Base-by-base conservation (phyloP, 768 basidiomycete genomes). In the Sistotremastrum suecicum region DNA sequence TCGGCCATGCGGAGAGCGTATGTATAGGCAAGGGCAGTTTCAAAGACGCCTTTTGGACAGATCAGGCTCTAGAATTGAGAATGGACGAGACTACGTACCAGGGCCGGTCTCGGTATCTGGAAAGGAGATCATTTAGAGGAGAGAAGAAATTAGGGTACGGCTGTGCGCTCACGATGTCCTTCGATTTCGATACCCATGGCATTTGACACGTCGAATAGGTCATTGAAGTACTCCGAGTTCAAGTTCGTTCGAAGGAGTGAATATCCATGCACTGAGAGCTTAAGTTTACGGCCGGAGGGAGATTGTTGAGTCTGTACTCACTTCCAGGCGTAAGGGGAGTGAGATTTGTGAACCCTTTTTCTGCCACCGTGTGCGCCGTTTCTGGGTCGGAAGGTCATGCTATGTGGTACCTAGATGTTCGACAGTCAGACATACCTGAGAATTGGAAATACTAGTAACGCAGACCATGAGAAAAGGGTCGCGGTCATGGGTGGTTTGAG, bases 91-190 rank as follows among this genome's bases (percentile, higher is more conserved):
- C 12, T n/a, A 43, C 45, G 3, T 12, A 31, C 86, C 87, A 3
- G 88, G 86, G 0, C 90, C 90, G 1, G 90, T 94, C 63, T 94
- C 90, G 20, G 90, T 94, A 57, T 94, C 86, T 89, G 39, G 11
- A 30, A 2, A 7, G 10, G 28, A 37, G 4, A 46, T 28, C 20
- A 43, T 5, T 37, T 8, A 33, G 42, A 33, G 42, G n/a, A 34
- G 20, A n/a, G 32, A 28, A 41, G 39, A 37, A 33, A 2, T 12
- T 34, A 43, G 7, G 41, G 10, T 30, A 12, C 35, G 47, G 38
- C 7, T 7, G 5, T 36, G 35, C 35, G 48, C 12, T 44, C 10
- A 90, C 87, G 88, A 55, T 92, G 88, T 7, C 80, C 83, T 61
- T 99, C 95, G 7, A 98, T 69, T 0, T 74, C 70, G 33, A 98